phyloP scores from a whole-genome alignment of 164 flowering plant species.

The Taxillus chinensis region DNA sequence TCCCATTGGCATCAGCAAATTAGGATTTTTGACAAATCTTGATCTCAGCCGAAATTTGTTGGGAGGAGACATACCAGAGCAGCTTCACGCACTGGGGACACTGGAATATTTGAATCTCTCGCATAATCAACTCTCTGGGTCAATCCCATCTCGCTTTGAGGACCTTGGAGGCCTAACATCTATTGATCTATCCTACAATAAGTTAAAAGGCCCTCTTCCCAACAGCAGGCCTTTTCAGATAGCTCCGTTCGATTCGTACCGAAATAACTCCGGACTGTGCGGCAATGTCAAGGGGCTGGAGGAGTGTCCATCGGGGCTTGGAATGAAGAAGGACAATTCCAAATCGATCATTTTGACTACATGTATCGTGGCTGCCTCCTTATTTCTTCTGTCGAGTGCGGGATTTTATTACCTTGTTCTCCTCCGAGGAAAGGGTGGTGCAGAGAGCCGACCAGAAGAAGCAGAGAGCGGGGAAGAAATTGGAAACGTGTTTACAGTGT shows the following conservation, averaged over 20 bases:
- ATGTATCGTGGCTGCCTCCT: background rate
- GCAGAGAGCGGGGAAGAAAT: background rate
- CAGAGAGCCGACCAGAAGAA: background rate
- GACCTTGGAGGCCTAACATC: background rate
- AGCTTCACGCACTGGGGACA: background rate
- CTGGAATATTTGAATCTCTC: background rate
- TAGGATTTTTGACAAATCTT: background rate
- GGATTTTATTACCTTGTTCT: background rate
- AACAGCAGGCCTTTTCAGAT: background rate
- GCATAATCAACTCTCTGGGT: background rate
- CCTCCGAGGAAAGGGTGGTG: background rate
- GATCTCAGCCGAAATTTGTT: background rate
- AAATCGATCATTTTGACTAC: background rate
- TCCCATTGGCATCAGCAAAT: background rate
- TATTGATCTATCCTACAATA: background rate
- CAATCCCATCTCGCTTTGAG: background rate
- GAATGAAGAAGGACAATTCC: background rate
- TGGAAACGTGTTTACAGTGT: background rate
- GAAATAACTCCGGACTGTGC: background rate
- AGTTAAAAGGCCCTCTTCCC: background rate
- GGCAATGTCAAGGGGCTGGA: background rate
- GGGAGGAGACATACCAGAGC: background rate
- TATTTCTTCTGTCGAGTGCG: background rate
- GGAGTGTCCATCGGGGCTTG: background rate
- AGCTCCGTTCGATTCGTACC: background rate